Conservation (phyloP, 352 stramenopile genomes). For the Phytophthora litchii region DNA sequence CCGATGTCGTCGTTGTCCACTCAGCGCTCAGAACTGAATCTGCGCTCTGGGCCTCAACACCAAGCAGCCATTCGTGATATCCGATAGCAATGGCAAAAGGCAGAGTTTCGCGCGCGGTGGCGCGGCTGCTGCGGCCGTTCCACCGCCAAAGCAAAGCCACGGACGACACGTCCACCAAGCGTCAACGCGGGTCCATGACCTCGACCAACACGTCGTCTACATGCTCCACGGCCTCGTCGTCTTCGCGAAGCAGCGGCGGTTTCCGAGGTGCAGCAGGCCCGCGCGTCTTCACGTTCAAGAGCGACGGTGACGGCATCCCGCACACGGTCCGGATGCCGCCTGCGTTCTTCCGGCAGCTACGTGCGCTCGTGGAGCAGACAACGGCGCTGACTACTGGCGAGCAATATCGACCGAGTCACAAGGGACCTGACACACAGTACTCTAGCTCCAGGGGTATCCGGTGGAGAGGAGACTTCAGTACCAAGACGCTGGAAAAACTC, state of each 20-base stretch:
- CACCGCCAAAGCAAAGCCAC: slow-evolving; percentile 30
- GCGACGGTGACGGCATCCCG: slow-evolving; percentile 15
- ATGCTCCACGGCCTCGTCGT: slow-evolving; percentile 36
- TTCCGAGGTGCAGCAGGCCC: slow-evolving; percentile 9
- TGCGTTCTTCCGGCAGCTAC: slow-evolving; percentile 43
- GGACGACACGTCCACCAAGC: slow-evolving; percentile 15
- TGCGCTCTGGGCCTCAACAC: slow-evolving; percentile 8
- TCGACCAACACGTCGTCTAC: slow-evolving; percentile 36
- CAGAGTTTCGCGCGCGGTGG: slow-evolving; percentile 46
- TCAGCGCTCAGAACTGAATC: slow-evolving; percentile 27
- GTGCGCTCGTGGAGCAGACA: slow-evolving; percentile 37
- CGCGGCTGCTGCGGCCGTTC: slow-evolving; percentile 47
- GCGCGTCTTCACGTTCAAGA: slow-evolving; percentile 32
- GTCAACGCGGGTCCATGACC: slow-evolving; percentile 21
- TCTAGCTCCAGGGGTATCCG: slow-evolving; percentile 23
- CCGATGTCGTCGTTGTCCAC: slow-evolving; percentile 4
- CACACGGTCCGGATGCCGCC: slow-evolving; percentile 40
- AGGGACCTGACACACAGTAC: slow-evolving; percentile 13
- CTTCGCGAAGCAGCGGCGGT: slow-evolving; percentile 26
- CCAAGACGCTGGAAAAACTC: slow-evolving; percentile 47
- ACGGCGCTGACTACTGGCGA: slow-evolving; percentile 22
- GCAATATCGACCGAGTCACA: slow-evolving; percentile 28
- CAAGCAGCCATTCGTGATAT: neutral
- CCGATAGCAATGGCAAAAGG: slow-evolving; percentile 32
- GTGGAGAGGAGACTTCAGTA: slow-evolving; percentile 31